Evolutionary conservation across 495 filamentous ascomycete genomes (phyloP).

Genomic region (Cercophora newfieldiana): DNA sequence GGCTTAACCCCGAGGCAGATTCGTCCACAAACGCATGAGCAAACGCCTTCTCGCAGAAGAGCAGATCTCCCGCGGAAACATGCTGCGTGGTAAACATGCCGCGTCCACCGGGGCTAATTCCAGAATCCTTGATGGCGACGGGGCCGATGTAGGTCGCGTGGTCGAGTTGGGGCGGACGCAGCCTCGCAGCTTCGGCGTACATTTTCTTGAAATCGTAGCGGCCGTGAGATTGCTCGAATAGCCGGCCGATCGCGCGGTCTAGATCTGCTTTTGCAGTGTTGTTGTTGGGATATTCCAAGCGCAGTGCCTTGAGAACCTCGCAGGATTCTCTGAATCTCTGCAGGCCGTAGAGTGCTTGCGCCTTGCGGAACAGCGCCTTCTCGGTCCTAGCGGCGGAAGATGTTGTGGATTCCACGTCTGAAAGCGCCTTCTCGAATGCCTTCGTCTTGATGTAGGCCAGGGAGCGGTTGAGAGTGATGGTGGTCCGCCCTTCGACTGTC

Average conservation of each 20-base stretch:
- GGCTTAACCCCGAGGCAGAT: neutral
- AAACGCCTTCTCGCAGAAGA: slow-evolving; percentile 60
- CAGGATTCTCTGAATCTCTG: slow-evolving; percentile 35
- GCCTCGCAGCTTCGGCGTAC: slow-evolving; percentile 35
- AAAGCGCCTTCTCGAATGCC: slow-evolving; percentile 16
- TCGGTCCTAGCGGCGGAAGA: slow-evolving; percentile 23
- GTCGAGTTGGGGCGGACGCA: slow-evolving; percentile 42
- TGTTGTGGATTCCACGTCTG: slow-evolving; percentile 3
- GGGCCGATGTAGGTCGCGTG: slow-evolving; percentile 46
- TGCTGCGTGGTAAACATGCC: slow-evolving; percentile 32
- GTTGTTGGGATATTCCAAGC: slow-evolving; percentile 34
- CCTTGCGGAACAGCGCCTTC: slow-evolving; percentile 50
- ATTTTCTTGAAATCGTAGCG: slow-evolving; percentile 47
- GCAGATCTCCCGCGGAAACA: slow-evolving; percentile 53
- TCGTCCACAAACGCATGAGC: slow-evolving; percentile 28
- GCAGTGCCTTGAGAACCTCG: slow-evolving; percentile 28
- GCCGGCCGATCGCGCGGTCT: slow-evolving; percentile 29
- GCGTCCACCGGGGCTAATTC: slow-evolving; percentile 26
- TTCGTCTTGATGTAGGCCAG: slow-evolving; percentile 6
- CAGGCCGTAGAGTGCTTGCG: slow-evolving; percentile 49
- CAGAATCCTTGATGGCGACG: slow-evolving; percentile 20
- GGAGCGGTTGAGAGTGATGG: slow-evolving; percentile 17
- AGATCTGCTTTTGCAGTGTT: slow-evolving; percentile 31
- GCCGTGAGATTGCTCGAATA: slow-evolving; percentile 38
- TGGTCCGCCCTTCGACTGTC: neutral